Conservation (phyloP, 352 stramenopile genomes). For the Phytophthora palmivora region DNA sequence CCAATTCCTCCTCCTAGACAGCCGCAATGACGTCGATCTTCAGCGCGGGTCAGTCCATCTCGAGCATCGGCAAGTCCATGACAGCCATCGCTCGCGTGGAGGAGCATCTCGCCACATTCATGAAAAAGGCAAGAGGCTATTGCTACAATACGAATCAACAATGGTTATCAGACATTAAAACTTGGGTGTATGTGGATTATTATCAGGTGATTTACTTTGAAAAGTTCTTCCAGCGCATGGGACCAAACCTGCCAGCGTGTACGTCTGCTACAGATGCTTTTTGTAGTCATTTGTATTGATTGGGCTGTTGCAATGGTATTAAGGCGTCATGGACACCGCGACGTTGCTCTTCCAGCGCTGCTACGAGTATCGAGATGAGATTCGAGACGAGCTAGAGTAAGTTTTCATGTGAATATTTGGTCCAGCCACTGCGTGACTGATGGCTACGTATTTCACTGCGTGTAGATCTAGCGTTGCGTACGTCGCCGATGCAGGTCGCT, state of each 20-base stretch:
- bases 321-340: slow-evolving; percentile 65
- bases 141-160: background rate
- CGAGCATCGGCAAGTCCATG: slow-evolving; percentile 88
- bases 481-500: slow-evolving; percentile 78
- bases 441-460: slow-evolving; percentile 2
- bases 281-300: background rate
- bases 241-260: slow-evolving; percentile 64
- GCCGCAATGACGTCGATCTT: slow-evolving; percentile 73
- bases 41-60: slow-evolving; percentile 84
- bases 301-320: slow-evolving; percentile 2
- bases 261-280: slow-evolving; percentile 5
- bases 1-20: slow-evolving; percentile 1
- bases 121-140: slow-evolving; percentile 70
- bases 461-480: slow-evolving; percentile 73
- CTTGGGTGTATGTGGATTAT: too few species aligned
- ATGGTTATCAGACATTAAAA: background rate
- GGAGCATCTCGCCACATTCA: slow-evolving; percentile 83
- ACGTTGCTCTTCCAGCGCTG: slow-evolving; percentile 70
- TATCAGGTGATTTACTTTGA: slow-evolving; percentile 85
- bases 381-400: slow-evolving; percentile 84
- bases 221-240: slow-evolving; percentile 81
- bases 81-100: slow-evolving; percentile 80
- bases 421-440: too few species aligned
- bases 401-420: slow-evolving; percentile 10
- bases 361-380: slow-evolving; percentile 86